Evolutionary conservation across 2,329 filamentous ascomycete genomes (phyloP).

Genomic region (Colletotrichum gigasporum): DNA sequence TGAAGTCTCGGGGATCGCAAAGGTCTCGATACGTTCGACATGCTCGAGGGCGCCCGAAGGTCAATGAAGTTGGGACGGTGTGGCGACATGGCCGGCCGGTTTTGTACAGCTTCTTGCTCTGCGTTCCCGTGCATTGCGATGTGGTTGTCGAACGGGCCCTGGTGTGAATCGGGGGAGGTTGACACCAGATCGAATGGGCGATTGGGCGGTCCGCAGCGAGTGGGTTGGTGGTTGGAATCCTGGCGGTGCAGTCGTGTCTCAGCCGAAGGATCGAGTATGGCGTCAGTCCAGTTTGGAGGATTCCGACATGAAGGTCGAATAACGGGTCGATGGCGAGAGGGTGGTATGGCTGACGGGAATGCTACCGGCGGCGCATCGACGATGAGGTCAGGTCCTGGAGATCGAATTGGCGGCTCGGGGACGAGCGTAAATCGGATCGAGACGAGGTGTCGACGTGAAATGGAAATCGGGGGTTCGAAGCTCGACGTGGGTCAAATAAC

Average conservation of each 20-base stretch:
- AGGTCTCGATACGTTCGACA: slow-evolving; percentile 58
- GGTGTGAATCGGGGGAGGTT: not conserved
- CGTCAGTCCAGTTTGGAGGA: slow-evolving; percentile 33
- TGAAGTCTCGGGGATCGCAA: slow-evolving; percentile 79
- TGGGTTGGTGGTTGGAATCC: slow-evolving; percentile 30
- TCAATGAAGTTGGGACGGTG: slow-evolving; percentile 68
- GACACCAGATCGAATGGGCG: not conserved
- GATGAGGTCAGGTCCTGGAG: slow-evolving; percentile 35
- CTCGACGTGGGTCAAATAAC: slow-evolving; percentile 1
- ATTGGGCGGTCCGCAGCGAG: slow-evolving; percentile 7
- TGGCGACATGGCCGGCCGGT: slow-evolving; percentile 53
- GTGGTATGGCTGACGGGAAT: slow-evolving; percentile 29
- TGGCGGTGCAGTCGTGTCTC: slow-evolving; percentile 32
- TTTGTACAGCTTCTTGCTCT: slow-evolving; percentile 9
- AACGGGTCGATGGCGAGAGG: slow-evolving; percentile 14
- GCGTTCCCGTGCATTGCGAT: slow-evolving; percentile 23
- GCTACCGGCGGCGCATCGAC: slow-evolving; percentile 24
- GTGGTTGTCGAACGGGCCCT: not conserved
- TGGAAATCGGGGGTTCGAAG: not conserved
- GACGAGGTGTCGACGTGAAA: not conserved
- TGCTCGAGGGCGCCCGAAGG: slow-evolving; percentile 62
- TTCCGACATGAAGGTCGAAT: slow-evolving; percentile 19
- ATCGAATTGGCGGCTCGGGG: not conserved
- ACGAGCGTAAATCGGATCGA: not conserved
- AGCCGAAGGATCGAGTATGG: slow-evolving; percentile 33